phyloP scores from a whole-genome alignment of 176 grass and related monocot species.

The Ampelocalamus luodianensis region DNA sequence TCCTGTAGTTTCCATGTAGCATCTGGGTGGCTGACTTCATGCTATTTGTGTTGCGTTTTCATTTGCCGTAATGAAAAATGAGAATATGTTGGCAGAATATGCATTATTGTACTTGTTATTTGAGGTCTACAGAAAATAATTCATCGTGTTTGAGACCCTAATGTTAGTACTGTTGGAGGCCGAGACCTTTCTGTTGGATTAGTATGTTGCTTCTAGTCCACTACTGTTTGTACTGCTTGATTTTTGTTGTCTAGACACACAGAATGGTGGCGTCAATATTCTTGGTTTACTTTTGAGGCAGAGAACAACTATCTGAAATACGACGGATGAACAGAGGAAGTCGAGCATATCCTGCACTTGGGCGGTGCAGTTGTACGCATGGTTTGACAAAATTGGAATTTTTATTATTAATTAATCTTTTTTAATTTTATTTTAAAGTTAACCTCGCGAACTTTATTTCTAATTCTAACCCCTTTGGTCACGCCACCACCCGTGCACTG shows the following conservation, averaged over 20 bases:
- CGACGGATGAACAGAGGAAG: not conserved
- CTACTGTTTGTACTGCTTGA: slow-evolving; percentile 15
- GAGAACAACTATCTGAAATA: not conserved
- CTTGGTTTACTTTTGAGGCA: not conserved
- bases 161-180: not conserved
- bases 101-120: slow-evolving; percentile 46
- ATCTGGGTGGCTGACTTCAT: slow-evolving; percentile 3
- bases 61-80: slow-evolving; percentile 24
- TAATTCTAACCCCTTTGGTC: too few relatives aligned
- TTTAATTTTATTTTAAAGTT: too few relatives aligned
- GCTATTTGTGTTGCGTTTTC: slow-evolving; percentile 36
- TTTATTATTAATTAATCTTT: too few relatives aligned
- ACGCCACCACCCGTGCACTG: too few relatives aligned
- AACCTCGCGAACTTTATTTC: too few relatives aligned
- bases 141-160: not conserved
- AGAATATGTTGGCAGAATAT: slow-evolving; percentile 27
- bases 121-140: slow-evolving; percentile 20
- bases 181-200: not conserved
- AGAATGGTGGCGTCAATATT: not conserved
- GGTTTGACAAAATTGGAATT: not conserved
- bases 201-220: not conserved
- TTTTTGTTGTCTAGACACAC: not conserved
- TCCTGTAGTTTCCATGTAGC: slow-evolving; percentile 53
- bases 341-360: not conserved
- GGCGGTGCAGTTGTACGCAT: not conserved